Evolutionary conservation across 108 stramenopile species (phyloP).

Genomic region (Aurantiochytrium sp.): DNA sequence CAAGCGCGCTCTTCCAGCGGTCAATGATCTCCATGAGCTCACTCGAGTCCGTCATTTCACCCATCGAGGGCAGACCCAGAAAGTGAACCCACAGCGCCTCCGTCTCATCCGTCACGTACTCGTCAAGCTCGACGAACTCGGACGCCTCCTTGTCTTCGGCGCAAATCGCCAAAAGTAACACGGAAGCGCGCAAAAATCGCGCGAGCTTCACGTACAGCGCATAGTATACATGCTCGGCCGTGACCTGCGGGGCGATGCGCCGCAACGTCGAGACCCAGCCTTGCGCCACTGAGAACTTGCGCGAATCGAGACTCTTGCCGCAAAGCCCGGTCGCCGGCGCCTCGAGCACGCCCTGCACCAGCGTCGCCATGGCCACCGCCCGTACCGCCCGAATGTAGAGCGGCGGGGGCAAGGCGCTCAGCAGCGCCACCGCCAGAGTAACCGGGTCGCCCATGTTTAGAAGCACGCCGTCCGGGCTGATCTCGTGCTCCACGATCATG

Average conservation of each 20-base stretch:
- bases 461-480: background rate
- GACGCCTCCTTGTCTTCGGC: background rate
- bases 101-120: background rate
- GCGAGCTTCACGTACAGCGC: background rate
- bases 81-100: background rate
- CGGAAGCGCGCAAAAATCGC: background rate
- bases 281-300: background rate
- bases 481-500: background rate
- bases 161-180: background rate
- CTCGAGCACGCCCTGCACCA: background rate
- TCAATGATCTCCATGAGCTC: background rate
- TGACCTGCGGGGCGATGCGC: background rate
- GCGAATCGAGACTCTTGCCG: background rate
- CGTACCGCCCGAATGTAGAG: background rate
- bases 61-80: background rate
- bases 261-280: background rate
- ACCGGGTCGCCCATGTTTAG: slow-evolving; percentile 10
- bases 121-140: background rate
- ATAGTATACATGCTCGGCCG: background rate
- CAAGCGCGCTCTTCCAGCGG: background rate
- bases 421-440: background rate
- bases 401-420: background rate
- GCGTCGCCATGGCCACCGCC: background rate
- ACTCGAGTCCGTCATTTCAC: background rate
- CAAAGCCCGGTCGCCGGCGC: background rate